Evolutionary conservation across 1,284 basidiomycete species (phyloP).

Genomic region (Phylloporus sp.): DNA sequence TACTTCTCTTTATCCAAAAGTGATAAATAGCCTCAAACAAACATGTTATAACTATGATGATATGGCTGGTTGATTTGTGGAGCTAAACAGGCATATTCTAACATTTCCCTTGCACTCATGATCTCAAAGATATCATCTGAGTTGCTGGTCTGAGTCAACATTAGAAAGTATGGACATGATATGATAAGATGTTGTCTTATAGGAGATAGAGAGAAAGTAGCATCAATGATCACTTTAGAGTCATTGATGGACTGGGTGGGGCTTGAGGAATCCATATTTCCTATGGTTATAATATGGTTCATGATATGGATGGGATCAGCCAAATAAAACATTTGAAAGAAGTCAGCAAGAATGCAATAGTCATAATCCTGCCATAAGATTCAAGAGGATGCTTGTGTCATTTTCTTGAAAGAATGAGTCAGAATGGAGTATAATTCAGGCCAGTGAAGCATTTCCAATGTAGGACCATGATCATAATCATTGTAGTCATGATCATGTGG

Average conservation of each 20-base stretch:
- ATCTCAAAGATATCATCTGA: neutral
- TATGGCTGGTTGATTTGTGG: neutral
- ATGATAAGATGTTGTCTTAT: no score
- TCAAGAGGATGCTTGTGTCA: neutral
- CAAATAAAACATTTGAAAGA: constrained; percentile 12
- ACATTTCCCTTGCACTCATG: constrained; percentile 17
- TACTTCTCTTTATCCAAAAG: neutral
- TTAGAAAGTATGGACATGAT: no score
- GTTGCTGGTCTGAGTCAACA: no score
- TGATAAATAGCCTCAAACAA: neutral
- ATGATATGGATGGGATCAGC: neutral
- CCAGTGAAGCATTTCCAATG: constrained; percentile 13
- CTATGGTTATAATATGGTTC: constrained; percentile 14
- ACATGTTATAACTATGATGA: constrained; percentile 2
- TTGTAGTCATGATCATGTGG: constrained; percentile 4
- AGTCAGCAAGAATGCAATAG: neutral
- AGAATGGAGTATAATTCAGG: neutral
- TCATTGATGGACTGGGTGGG: no score
- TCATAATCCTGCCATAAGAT: neutral
- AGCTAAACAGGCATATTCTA: neutral
- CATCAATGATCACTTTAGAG: no score
- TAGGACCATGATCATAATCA: constrained; percentile 17
- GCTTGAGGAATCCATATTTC: no score
- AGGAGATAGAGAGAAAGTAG: no score
- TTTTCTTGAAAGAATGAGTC: neutral